These are phyloP conservation scores for Cytospora leucostoma DNA, from an alignment of 2,329 filamentous ascomycete species.

Conservation along the genomic window DNA sequence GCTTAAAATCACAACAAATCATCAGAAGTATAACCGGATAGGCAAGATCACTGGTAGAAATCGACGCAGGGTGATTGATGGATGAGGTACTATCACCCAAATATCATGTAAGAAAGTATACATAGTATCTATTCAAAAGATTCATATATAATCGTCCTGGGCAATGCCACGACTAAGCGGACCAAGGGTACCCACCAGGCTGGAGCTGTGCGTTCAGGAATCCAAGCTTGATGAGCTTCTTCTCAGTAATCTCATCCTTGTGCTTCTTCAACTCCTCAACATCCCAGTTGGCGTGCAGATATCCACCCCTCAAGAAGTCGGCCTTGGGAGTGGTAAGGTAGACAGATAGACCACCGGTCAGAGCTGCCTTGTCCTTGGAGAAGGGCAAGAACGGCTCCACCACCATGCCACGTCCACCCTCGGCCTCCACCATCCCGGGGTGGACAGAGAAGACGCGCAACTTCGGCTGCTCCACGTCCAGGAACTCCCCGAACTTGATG, in stretches of 20 bases:
- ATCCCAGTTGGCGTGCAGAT: slow-evolving; percentile 41
- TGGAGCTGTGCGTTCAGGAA: slow-evolving; percentile 24
- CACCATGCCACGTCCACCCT: slow-evolving; percentile 29
- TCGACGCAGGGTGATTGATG: too few relatives aligned
- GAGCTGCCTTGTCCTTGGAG: slow-evolving; percentile 36
- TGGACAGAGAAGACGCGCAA: slow-evolving; percentile 32
- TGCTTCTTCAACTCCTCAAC: slow-evolving; percentile 37
- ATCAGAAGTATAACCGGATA: too few relatives aligned
- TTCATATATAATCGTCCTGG: too few relatives aligned
- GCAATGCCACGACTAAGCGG: slow-evolving; percentile 1
- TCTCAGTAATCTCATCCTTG: slow-evolving; percentile 33
- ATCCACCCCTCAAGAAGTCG: slow-evolving; percentile 38
- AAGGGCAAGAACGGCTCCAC: slow-evolving; percentile 31
- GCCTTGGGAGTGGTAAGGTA: slow-evolving; percentile 36
- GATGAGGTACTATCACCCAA: too few relatives aligned
- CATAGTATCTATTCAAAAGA: too few relatives aligned
- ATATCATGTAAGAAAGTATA: too few relatives aligned
- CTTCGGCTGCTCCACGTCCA: slow-evolving; percentile 32
- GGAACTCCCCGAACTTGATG: slow-evolving; percentile 33
- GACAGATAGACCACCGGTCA: slow-evolving; percentile 37
- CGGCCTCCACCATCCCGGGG: slow-evolving; percentile 34
- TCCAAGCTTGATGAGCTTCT: slow-evolving; percentile 31
- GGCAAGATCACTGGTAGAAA: too few relatives aligned
- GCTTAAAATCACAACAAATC: too few relatives aligned
- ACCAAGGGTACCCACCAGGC: slow-evolving; percentile 22